Evolutionary conservation across 805 yeast genomes (phyloP).

Genomic region (Nakazawaea wickerhamii): DNA sequence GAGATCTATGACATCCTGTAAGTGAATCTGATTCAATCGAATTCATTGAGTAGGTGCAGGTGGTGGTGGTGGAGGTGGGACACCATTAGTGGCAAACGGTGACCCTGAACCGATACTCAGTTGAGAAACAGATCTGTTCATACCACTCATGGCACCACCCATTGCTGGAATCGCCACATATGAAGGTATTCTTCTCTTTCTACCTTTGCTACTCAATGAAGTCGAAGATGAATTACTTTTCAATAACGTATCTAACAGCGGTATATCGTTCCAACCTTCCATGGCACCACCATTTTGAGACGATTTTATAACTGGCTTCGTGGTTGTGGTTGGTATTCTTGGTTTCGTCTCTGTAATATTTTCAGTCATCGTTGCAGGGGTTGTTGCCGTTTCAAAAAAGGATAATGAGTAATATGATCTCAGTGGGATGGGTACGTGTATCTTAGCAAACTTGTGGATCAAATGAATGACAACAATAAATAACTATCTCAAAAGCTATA

Average conservation of each 20-base stretch:
- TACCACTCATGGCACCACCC: background rate
- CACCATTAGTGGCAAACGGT: background rate
- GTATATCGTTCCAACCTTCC: constrained; percentile 14
- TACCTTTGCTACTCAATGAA: constrained; percentile 1
- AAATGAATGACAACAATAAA: no score
- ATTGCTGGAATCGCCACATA: background rate
- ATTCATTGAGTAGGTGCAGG: background rate
- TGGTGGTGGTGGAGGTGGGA: constrained; percentile 1
- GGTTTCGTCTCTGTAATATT: background rate
- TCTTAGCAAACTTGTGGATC: no score
- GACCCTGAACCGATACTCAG: background rate
- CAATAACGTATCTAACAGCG: constrained; percentile 3
- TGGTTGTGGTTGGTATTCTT: background rate
- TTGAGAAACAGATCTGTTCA: background rate
- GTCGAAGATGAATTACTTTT: background rate
- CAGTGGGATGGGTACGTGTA: no score
- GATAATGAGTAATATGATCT: no score
- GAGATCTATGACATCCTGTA: no score
- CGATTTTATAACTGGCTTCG: constrained; percentile 7
- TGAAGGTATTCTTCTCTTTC: constrained; percentile 6
- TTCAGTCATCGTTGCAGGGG: background rate
- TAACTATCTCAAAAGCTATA: no score
- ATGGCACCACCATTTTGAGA: constrained; percentile 12
- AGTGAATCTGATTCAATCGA: background rate
- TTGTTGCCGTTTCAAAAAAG: background rate